phyloP scores from a whole-genome alignment of 1,139 yeast species.

The Suhomyces coccinellae region DNA sequence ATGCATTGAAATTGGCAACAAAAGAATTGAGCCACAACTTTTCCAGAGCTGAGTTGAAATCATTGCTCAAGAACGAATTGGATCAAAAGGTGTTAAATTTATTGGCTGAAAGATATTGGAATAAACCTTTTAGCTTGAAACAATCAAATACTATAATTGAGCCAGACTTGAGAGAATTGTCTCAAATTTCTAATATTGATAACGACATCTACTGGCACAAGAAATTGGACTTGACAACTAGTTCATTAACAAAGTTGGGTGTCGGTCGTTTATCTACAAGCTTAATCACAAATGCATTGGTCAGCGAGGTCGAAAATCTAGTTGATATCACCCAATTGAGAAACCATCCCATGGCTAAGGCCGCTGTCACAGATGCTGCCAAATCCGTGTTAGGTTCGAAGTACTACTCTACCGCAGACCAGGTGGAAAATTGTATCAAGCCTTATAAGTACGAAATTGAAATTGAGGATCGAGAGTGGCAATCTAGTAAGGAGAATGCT shows the following conservation, averaged over 20 bases:
- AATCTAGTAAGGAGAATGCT: conserved; percentile 75
- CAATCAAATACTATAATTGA: conserved; percentile 27
- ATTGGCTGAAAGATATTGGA: conserved; percentile 92
- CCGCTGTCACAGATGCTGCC: conserved; percentile 84
- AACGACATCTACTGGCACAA: conserved; percentile 87
- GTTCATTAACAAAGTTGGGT: conserved; percentile 86
- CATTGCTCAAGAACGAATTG: conserved; percentile 75
- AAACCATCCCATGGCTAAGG: conserved; percentile 81
- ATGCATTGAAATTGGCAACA: conserved; percentile 79
- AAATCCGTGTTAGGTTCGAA: conserved; percentile 72
- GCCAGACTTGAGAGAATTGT: conserved; percentile 56
- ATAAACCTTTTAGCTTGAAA: conserved; percentile 49
- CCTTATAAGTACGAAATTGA: conserved; percentile 97
- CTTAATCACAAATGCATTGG: conserved; percentile 74
- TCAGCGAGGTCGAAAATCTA: conserved; percentile 74
- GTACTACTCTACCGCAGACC: conserved; percentile 92
- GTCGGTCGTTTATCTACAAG: conserved; percentile 88
- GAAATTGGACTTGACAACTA: conserved; percentile 80
- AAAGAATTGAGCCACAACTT: conserved; percentile 84
- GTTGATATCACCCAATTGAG: conserved; percentile 72
- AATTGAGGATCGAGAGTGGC: conserved; percentile 94
- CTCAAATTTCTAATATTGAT: conserved; percentile 47
- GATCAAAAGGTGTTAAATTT: conserved; percentile 88
- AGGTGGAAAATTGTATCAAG: conserved; percentile 96
- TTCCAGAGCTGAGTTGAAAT: conserved; percentile 78